These are phyloP conservation scores for Coemansia linderi DNA, from an alignment of 371 early-diverging fungal species.

Conservation along the genomic window DNA sequence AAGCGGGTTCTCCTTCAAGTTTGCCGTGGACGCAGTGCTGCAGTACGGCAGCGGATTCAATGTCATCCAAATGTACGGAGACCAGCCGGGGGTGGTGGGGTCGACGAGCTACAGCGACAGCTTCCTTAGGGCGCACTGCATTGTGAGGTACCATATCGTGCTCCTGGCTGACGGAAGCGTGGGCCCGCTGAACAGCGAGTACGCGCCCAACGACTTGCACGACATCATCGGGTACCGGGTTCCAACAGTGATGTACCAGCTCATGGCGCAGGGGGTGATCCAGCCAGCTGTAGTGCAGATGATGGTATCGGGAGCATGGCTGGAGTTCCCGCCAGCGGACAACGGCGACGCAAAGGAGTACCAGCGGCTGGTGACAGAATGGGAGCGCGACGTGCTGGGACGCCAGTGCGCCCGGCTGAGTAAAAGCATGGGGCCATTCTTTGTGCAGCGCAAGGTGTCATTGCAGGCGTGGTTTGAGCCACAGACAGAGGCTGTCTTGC, in stretches of 20 bases:
- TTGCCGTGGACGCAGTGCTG: slow-evolving; percentile 64
- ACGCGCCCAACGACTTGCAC: slow-evolving; percentile 71
- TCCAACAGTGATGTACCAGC: slow-evolving; percentile 75
- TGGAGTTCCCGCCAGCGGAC: slow-evolving; percentile 76
- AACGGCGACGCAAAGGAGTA: slow-evolving; percentile 82
- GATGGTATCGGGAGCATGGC: slow-evolving; percentile 67
- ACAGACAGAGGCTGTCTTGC: slow-evolving; percentile 58
- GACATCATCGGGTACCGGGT: slow-evolving; percentile 80
- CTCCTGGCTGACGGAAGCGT: slow-evolving; percentile 71
- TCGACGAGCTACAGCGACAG: slow-evolving; percentile 70
- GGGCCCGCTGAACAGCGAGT: slow-evolving; percentile 67
- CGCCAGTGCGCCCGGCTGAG: slow-evolving; percentile 65
- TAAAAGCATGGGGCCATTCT: slow-evolving; percentile 68
- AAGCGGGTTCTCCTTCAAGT: slow-evolving; percentile 66
- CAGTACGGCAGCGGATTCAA: slow-evolving; percentile 75
- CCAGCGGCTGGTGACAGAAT: slow-evolving; percentile 63
- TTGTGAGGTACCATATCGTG: slow-evolving; percentile 73
- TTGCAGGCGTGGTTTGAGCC: slow-evolving; percentile 54
- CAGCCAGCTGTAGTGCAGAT: slow-evolving; percentile 70
- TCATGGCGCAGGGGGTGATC: slow-evolving; percentile 70
- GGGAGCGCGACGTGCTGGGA: slow-evolving; percentile 61
- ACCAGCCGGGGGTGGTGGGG: slow-evolving; percentile 57
- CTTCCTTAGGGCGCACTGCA: slow-evolving; percentile 73
- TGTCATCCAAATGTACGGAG: slow-evolving; percentile 68
- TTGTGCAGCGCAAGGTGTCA: slow-evolving; percentile 66